phyloP scores from a whole-genome alignment of 83 land plant species.

The Thuja plicata region DNA sequence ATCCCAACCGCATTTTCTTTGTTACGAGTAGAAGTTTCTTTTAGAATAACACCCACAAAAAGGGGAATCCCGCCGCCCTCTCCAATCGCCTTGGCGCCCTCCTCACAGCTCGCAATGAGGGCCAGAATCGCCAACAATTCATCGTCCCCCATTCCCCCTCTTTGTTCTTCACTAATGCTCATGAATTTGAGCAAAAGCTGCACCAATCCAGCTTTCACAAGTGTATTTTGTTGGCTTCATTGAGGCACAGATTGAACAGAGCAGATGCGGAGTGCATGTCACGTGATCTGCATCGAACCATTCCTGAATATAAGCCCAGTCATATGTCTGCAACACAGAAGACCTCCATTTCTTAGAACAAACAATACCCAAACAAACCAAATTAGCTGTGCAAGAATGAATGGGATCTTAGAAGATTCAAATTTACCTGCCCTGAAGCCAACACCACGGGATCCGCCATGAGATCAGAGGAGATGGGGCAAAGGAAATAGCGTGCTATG shows the following conservation, averaged over 20 bases:
- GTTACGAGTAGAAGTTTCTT: constrained; percentile 57
- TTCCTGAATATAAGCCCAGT: constrained; percentile 57
- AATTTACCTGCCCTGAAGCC: constrained; percentile 54
- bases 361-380: not conserved
- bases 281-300: constrained; percentile 51
- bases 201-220: constrained; percentile 71
- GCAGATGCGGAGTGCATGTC: constrained; percentile 82
- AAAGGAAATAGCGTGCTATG: constrained; percentile 44
- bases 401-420: not conserved
- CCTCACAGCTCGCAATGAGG: constrained; percentile 59
- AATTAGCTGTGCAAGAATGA: not conserved
- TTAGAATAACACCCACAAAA: constrained; percentile 61
- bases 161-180: constrained; percentile 16
- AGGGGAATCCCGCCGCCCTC: constrained; percentile 58
- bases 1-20: constrained; percentile 86
- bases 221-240: constrained; percentile 69
- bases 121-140: constrained; percentile 73
- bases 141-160: constrained; percentile 36
- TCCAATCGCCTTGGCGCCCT: constrained; percentile 60
- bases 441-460: constrained; percentile 81
- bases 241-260: constrained; percentile 71
- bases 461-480: constrained; percentile 67
- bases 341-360: not conserved
- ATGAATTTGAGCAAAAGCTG: constrained; percentile 56
- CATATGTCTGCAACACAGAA: constrained; percentile 49